Percentiles rank a stretch among this genome's conserved stretches.
These are phyloP conservation scores for Dipteronia sinensis DNA, from an alignment of 345 rosid genomes.

Conservation along the genomic window DNA sequence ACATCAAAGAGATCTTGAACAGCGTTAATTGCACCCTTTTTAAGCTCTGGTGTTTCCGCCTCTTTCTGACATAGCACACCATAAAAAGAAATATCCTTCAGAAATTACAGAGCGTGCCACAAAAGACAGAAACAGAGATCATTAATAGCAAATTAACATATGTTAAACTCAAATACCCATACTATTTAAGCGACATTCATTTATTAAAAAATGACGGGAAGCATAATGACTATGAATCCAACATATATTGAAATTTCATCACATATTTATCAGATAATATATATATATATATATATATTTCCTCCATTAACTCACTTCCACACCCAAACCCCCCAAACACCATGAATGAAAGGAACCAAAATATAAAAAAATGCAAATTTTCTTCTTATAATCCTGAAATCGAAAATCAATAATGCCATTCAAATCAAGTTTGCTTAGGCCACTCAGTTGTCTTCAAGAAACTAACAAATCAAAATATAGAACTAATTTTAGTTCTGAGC, in stretches of 20 bases:
- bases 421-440: neutral
- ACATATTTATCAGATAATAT: neutral
- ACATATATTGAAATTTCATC: conserved; percentile 1
- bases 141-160: neutral
- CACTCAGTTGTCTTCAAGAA: neutral
- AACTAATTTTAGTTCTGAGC: neutral
- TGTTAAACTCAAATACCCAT: neutral
- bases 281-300: neutral
- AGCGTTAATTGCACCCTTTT: conserved; percentile 85
- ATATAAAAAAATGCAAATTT: neutral
- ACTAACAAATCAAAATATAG: neutral
- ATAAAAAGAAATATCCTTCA: neutral
- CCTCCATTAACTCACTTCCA: neutral
- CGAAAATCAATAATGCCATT: neutral
- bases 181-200: neutral
- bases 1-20: conserved; percentile 98
- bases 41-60: conserved; percentile 61
- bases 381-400: neutral
- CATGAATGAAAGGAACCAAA: neutral
- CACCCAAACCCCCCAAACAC: too few species aligned
- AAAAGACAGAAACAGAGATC: neutral
- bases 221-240: neutral
- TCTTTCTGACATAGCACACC: conserved; percentile 58
- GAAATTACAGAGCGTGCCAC: neutral
- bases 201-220: neutral